Evolutionary conservation across 2,329 filamentous ascomycete species (phyloP), one percentile per base, ranked within the genome.

Genomic region (Aulographum hederae): DNA sequence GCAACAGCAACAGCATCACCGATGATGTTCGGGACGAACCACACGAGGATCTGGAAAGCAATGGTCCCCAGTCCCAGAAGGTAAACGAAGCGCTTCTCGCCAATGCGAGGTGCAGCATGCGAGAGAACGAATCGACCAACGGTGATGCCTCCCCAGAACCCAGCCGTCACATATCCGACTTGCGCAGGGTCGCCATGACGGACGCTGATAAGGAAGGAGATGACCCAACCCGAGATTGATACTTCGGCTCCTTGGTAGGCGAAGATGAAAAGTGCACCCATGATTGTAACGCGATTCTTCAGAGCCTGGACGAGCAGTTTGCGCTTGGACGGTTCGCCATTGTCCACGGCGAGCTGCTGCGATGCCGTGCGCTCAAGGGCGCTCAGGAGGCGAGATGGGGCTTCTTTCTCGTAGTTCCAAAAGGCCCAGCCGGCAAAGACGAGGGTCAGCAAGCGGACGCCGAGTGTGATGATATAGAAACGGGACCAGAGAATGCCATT

Each of bases 171-270:
- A 49, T 89, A 89, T 21, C 82, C 81, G 13, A 89, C 78, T 3
- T 65, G 61, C 0, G 65, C 60, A 5, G 78, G 78, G 41, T 77
- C 63, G 11, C 78, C 80, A 34, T 71, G 58, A 23, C 80, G 73
- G 38, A 72, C 67, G 31, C 67, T 65, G 51, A 89, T 82, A 25
- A 91, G 58, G 56, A 85, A 91, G 2, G 77, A 82, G 38, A 86
- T 82, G 30, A 86, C 75, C 82, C 81, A 91, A 32, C 81, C 80
- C 0, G 76, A 80, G 39, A 86, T 79, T 11, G 73, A 74, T 12
- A 91, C 80, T 52, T 91, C 81, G 21, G 78, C 76, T 20, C 80
- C 81, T 52, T 89, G 79, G 50, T 92, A 91, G 17, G 73, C 70
- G 49, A 91, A 89, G 50, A 89, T 78, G 58, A 89, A 89, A 6